Base-by-base conservation (phyloP, 768 basidiomycete genomes). In the Pleurotus tuoliensis region DNA sequence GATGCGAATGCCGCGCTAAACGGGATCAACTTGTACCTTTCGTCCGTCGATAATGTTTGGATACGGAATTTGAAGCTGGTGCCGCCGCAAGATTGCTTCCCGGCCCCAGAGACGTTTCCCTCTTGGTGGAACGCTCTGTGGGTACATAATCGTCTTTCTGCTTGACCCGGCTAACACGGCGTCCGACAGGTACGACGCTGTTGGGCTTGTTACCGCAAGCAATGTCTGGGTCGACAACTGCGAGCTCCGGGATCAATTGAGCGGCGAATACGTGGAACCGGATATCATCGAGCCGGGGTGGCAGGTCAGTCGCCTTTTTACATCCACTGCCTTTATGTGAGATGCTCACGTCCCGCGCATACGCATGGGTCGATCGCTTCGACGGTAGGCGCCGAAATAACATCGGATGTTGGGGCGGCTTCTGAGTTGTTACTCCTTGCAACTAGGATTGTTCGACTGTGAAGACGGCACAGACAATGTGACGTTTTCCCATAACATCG, bases 401-500 rank as follows among this genome's bases (percentile, higher is more conserved):
- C 9, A 7, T 30, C 8, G 30, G 2, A 7, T 7, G 30, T 30
- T 30, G 1, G 7, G 30, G 30, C 2, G 7, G 30, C 7, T 30
- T 30, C 30, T 30, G 30, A 30, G 30, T 30, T 9, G 7, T 7
- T 2, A 6, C 30, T 30, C 2, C 30, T 7, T 30, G 30, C 30
- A n/a, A n/a, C 8, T 15, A 56, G 58, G 61, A 16, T 40, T 63
- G 5, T 63, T 61, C 22, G 62, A 61, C 40, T 57, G 55, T 39
- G 62, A 61, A 47, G 62, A 63, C 27, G 62, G 58, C 6, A 54
- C 57, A 24, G 62, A 63, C 56, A 63, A 63, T 39, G 53, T 63
- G 7, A 63, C 62, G 2, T 63, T 61, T 45, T 63, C 62, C n/a
- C 62, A 63, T 45, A 59, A 63, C 44, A 59, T 61, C 41, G 52